Evolutionary conservation across 306 rosid genomes (phyloP).

Genomic region (Boehmeria nivea): DNA sequence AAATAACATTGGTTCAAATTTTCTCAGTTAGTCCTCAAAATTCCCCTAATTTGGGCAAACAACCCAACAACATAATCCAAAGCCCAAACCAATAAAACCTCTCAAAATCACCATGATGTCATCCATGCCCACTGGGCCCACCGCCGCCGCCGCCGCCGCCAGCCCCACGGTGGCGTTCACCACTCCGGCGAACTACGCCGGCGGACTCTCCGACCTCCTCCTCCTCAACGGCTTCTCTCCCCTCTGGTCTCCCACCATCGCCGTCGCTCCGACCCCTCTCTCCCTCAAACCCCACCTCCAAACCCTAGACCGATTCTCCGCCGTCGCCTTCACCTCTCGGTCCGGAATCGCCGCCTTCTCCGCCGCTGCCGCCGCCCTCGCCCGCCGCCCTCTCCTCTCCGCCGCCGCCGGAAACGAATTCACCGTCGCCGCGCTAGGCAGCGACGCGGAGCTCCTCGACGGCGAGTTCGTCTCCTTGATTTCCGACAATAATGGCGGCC

Average conservation of each 20-base stretch:
- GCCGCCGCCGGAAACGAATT: slow-evolving; percentile 35
- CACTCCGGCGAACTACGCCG: slow-evolving; percentile 65
- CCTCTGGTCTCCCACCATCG: slow-evolving; percentile 55
- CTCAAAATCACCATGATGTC: background rate
- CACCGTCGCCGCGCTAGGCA: slow-evolving; percentile 64
- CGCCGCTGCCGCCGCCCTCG: slow-evolving; percentile 34
- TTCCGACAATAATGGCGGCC: slow-evolving; percentile 5
- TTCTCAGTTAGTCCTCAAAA: no score
- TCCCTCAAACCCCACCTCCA: slow-evolving; percentile 24
- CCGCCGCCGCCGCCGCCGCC: background rate
- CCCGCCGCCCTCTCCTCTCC: slow-evolving; percentile 36
- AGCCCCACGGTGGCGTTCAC: slow-evolving; percentile 50
- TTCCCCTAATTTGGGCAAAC: no score
- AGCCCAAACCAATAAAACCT: no score
- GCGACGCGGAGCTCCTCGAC: slow-evolving; percentile 61
- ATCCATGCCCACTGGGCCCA: background rate
- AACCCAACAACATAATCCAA: no score
- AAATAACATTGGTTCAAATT: no score
- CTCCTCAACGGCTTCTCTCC: slow-evolving; percentile 38
- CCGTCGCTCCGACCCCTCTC: slow-evolving; percentile 37
- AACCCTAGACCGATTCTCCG: slow-evolving; percentile 40
- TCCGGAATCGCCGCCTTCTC: slow-evolving; percentile 47
- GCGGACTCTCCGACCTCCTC: slow-evolving; percentile 46
- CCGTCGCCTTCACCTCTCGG: slow-evolving; percentile 75
- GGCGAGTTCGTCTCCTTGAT: slow-evolving; percentile 23